Evolutionary conservation across 805 yeast species (phyloP), one percentile per base, ranked within the genome.

Genomic region (Cyberlindnera petersonii): DNA sequence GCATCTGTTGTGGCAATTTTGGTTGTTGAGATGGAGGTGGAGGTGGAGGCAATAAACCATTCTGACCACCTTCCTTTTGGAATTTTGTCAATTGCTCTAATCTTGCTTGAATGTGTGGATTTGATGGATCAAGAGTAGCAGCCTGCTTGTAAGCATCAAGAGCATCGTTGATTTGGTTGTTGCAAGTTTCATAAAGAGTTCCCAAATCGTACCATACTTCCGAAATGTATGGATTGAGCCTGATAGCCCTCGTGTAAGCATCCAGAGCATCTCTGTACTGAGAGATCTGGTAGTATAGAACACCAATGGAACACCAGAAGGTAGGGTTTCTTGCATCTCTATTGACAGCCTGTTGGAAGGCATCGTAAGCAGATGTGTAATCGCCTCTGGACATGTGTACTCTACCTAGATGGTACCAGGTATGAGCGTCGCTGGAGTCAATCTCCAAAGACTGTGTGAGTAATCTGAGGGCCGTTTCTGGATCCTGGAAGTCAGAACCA

Each of bases 171-270:
- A 88, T 75, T 65, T 93, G 98, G 65, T 91, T 89, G 65, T 89
- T 93, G 67, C 98, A 93, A 24, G 97, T 87, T 65, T 93, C 98
- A 62, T 93, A 93, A 29, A 93, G 68, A 6, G 98, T 93, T 43
- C 98, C 98, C 58, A 93, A 74, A 64, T 93, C 98, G 64, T 93
- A 93, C 98, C 98, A 93, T 19, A 93, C 98, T 64, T 93, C 98
- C 44, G 93, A 79, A 49, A 93, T 84, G 68, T 89, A 89, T 13
- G 98, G 98, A 54, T 93, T 93, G 55, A 93, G 75, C 52, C 97
- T 74, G 44, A 93, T 93, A 9, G 98, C 98, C 40, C 98, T 72
- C 7, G 98, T 89, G 66, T 93, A 93, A 13, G 98, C 98, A 61
- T 93, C 98, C 48, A 93, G 70, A 2, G 98, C 98, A 60, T 93